Evolutionary conservation across 2,329 filamentous ascomycete species (phyloP).

Genomic region (Hymenoscyphus linearis): DNA sequence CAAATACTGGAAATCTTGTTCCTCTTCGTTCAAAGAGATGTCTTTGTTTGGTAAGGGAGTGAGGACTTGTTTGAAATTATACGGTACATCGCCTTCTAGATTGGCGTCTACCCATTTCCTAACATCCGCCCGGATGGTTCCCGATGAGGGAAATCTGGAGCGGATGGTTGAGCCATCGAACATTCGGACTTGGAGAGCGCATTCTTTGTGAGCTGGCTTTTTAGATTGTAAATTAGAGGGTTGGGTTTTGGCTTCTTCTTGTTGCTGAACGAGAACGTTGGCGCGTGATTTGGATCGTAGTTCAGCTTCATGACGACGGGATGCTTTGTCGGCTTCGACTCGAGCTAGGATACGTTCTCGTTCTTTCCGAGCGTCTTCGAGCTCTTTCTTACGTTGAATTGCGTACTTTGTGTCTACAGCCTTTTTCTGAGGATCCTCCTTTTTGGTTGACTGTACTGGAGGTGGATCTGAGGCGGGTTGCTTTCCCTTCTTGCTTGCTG

Average conservation of each 20-base stretch:
- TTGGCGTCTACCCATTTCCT: constrained; percentile 71
- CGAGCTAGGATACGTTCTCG: constrained; percentile 65
- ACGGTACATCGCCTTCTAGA: constrained; percentile 58
- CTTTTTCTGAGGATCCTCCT: constrained; percentile 18
- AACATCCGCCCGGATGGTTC: constrained; percentile 60
- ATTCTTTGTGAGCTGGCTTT: constrained; percentile 30
- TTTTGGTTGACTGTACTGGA: constrained; percentile 40
- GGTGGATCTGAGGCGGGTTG: constrained; percentile 36
- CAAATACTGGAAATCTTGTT: constrained; percentile 59
- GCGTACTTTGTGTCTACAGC: constrained; percentile 42
- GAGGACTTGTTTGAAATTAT: constrained; percentile 78
- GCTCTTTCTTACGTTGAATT: constrained; percentile 53
- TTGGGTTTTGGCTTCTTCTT: constrained; percentile 11
- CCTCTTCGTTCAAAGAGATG: constrained; percentile 72
- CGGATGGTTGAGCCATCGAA: constrained; percentile 81
- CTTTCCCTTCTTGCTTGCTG: constrained; percentile 24
- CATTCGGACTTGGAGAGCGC: constrained; percentile 71
- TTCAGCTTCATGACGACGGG: constrained; percentile 53
- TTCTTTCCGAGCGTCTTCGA: constrained; percentile 62
- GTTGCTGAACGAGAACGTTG: constrained; percentile 23
- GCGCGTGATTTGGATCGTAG: constrained; percentile 38
- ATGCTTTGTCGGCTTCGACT: constrained; percentile 72
- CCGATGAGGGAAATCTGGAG: constrained; percentile 59
- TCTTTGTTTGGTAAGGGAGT: constrained; percentile 70
- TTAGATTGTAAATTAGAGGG: neutral